Conservation (phyloP, 2,329 filamentous ascomycete species). For the Botryotinia globosa region DNA sequence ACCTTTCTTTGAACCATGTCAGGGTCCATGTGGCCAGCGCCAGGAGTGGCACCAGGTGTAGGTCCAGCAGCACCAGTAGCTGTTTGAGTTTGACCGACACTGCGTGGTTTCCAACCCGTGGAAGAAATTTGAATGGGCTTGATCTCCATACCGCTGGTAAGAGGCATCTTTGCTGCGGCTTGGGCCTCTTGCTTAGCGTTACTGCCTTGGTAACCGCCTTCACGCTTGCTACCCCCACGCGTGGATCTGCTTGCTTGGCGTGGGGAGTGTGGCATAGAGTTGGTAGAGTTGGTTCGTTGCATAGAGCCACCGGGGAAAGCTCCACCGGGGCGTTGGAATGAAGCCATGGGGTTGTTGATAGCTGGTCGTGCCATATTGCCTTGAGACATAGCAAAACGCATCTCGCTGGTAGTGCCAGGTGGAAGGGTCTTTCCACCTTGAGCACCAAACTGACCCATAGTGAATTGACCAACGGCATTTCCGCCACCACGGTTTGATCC, state of each 20-base stretch:
- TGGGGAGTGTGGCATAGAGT: constrained; percentile 66
- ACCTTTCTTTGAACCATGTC: constrained; percentile 98
- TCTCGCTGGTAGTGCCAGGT: constrained; percentile 71
- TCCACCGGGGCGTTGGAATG: constrained; percentile 59
- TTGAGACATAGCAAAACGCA: constrained; percentile 68
- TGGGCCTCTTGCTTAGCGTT: constrained; percentile 58
- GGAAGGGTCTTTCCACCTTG: constrained; percentile 60
- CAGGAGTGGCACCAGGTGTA: constrained; percentile 46
- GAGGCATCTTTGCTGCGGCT: constrained; percentile 82
- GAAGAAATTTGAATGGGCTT: constrained; percentile 71
- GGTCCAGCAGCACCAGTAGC: constrained; percentile 42
- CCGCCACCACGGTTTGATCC: constrained; percentile 45
- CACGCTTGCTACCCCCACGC: constrained; percentile 62
- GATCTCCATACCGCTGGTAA: constrained; percentile 78
- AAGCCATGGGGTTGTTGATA: constrained; percentile 56
- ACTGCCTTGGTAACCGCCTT: constrained; percentile 45
- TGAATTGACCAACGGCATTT: constrained; percentile 49
- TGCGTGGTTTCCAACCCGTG: constrained; percentile 88
- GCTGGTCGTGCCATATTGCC: constrained; percentile 50
- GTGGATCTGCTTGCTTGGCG: constrained; percentile 60
- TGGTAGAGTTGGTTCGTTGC: constrained; percentile 57
- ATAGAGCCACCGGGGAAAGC: constrained; percentile 64
- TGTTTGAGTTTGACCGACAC: constrained; percentile 50
- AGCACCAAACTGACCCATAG: constrained; percentile 70
- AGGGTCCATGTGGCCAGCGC: constrained; percentile 68